phyloP scores from a whole-genome alignment of 176 grass and related monocot species.

The Poa annua region DNA sequence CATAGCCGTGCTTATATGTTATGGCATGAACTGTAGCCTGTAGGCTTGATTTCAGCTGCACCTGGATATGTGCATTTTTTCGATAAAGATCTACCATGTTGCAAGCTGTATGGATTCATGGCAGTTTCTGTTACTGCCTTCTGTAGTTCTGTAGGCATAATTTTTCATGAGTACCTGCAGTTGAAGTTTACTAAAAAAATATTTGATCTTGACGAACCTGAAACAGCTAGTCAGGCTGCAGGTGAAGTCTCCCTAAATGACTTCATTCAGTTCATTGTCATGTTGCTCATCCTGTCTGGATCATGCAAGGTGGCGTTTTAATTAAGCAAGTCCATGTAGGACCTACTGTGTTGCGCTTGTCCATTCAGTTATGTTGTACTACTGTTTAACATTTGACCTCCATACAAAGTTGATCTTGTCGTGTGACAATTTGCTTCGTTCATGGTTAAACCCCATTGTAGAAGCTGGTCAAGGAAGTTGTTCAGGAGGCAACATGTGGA shows the following conservation, averaged over 20 bases:
- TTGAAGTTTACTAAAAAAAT: not conserved
- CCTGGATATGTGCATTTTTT: not conserved
- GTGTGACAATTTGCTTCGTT: not conserved
- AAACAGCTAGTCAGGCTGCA: not conserved
- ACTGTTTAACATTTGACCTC: not conserved
- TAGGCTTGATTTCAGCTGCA: not conserved
- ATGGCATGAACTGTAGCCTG: not conserved
- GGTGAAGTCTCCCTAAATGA: too few species aligned
- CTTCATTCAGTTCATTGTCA: too few species aligned
- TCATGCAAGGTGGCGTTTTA: not conserved
- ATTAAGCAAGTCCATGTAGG: not conserved
- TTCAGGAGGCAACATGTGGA: not conserved
- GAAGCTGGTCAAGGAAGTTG: not conserved
- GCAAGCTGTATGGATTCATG: not conserved
- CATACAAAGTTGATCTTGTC: not conserved
- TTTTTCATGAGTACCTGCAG: conserved; percentile 7
- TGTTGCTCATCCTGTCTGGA: not conserved
- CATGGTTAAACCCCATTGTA: not conserved
- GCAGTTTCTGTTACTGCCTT: not conserved
- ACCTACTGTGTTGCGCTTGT: not conserved
- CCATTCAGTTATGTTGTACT: not conserved
- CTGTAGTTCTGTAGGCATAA: not conserved
- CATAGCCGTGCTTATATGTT: not conserved
- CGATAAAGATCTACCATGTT: not conserved
- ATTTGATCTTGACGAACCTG: not conserved